Percentiles rank a stretch among this genome's conserved stretches.
These are phyloP conservation scores for Adansonia gregorii DNA, from an alignment of 441 rosid genomes.

Conservation along the genomic window DNA sequence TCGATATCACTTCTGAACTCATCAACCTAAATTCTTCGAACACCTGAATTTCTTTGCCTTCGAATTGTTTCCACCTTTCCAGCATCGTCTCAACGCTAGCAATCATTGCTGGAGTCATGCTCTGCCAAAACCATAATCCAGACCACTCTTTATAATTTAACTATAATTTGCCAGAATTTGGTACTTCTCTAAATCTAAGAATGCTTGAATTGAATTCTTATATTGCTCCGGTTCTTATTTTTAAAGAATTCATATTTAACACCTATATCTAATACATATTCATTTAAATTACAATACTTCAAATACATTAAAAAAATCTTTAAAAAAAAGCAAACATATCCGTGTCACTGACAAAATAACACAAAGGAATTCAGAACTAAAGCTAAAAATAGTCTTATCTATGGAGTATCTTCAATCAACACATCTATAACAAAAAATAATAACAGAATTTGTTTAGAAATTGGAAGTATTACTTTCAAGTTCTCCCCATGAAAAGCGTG, in stretches of 20 bases:
- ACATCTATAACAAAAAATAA: not conserved
- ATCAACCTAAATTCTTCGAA: slow-evolving; percentile 35
- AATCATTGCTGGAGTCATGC: slow-evolving; percentile 9
- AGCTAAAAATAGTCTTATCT: not conserved
- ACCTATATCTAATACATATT: too few species aligned
- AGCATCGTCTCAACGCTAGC: slow-evolving; percentile 39
- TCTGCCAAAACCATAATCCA: not conserved
- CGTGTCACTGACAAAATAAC: too few species aligned
- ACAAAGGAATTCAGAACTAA: not conserved
- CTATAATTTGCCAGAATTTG: not conserved
- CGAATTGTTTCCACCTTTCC: slow-evolving; percentile 39
- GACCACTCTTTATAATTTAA: not conserved
- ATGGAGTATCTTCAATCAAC: not conserved
- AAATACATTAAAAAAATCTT: too few species aligned
- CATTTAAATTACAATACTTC: too few species aligned
- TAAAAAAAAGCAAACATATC: too few species aligned
- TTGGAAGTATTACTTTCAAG: slow-evolving; percentile 10
- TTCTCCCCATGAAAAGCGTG: slow-evolving; percentile 2
- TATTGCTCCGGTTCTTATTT: too few species aligned
- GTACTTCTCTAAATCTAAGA: too few species aligned
- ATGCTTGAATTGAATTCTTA: too few species aligned
- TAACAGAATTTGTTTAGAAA: not conserved
- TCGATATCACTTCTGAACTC: slow-evolving; percentile 47
- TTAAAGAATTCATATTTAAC: too few species aligned
- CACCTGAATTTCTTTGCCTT: slow-evolving; percentile 13